A percentile compares a stretch with the other conserved stretches of the same genome.
phyloP scores from a whole-genome alignment of 2,329 filamentous ascomycete species.

The Thyridium curvatum region DNA sequence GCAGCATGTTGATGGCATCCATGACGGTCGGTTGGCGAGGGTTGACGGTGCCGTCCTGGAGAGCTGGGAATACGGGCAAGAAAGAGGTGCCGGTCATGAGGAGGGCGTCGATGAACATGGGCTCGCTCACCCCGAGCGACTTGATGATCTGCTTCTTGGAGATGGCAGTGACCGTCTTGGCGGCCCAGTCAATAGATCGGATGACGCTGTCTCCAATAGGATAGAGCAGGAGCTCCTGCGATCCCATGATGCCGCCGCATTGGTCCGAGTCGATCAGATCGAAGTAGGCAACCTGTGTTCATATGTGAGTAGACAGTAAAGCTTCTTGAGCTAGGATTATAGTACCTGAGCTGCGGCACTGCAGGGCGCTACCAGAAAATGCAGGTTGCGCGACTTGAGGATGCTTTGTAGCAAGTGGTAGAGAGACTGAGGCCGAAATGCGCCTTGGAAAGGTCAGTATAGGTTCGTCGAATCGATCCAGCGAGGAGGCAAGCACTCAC shows the following conservation, averaged over 20 bases:
- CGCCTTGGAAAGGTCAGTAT: constrained; percentile 45
- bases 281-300: constrained; percentile 66
- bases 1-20: constrained; percentile 74
- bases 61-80: constrained; percentile 70
- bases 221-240: constrained; percentile 80
- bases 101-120: constrained; percentile 76
- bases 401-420: constrained; percentile 72
- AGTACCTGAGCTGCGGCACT: constrained; percentile 78
- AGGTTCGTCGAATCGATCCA: constrained; percentile 1
- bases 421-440: constrained; percentile 64
- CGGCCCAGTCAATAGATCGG: constrained; percentile 60
- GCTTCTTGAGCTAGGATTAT: constrained; percentile 12
- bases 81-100: constrained; percentile 80
- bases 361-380: constrained; percentile 81
- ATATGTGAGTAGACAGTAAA: constrained; percentile 17
- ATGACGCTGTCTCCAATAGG: constrained; percentile 74
- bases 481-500: constrained; percentile 36
- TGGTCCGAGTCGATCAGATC: constrained; percentile 61
- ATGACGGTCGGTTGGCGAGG: constrained; percentile 56
- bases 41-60: constrained; percentile 54
- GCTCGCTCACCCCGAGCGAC: constrained; percentile 57
- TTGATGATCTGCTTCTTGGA: constrained; percentile 66
- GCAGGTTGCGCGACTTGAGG: constrained; percentile 60
- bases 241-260: constrained; percentile 73
- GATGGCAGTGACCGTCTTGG: constrained; percentile 53